Conservation (phyloP, 192 early-diverging fungal species). For the Fimicolochytrium jonesii region DNA sequence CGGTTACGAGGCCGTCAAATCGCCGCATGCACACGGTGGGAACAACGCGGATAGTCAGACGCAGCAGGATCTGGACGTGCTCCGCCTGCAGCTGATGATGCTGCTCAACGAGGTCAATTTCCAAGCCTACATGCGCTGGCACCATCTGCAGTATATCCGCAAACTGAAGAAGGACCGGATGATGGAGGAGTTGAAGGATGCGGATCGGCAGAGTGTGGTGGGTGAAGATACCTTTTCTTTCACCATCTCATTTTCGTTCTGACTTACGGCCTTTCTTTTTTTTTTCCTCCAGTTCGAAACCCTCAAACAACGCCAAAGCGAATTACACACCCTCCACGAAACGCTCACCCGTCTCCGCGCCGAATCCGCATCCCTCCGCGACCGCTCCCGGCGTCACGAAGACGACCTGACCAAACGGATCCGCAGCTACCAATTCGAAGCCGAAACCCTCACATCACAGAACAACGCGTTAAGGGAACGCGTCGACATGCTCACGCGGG, state of each 20-base stretch:
- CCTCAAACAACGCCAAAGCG: slow-evolving; percentile 14
- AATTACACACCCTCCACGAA: slow-evolving; percentile 13
- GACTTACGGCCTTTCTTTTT: no score
- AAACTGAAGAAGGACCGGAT: slow-evolving; percentile 28
- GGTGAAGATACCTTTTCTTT: not conserved
- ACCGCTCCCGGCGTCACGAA: slow-evolving; percentile 18
- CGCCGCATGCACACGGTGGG: no score
- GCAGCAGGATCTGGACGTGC: no score
- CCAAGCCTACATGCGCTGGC: slow-evolving; percentile 31
- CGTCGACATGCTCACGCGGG: not conserved
- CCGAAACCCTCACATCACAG: not conserved
- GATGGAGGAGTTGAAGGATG: slow-evolving; percentile 12
- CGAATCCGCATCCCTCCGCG: slow-evolving; percentile 16
- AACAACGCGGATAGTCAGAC: no score
- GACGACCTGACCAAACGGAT: slow-evolving; percentile 17
- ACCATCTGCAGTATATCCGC: slow-evolving; percentile 31
- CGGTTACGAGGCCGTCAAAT: no score
- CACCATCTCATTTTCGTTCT: no score
- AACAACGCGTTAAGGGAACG: not conserved
- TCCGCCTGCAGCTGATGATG: slow-evolving; percentile 24
- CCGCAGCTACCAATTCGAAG: no score
- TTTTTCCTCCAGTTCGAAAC: slow-evolving; percentile 2
- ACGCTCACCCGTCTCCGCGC: slow-evolving; percentile 16
- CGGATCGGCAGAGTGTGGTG: slow-evolving; percentile 21
- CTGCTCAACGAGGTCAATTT: slow-evolving; percentile 35